Conservation (phyloP, 1,284 basidiomycete genomes). For the Tilletia walkeri region DNA sequence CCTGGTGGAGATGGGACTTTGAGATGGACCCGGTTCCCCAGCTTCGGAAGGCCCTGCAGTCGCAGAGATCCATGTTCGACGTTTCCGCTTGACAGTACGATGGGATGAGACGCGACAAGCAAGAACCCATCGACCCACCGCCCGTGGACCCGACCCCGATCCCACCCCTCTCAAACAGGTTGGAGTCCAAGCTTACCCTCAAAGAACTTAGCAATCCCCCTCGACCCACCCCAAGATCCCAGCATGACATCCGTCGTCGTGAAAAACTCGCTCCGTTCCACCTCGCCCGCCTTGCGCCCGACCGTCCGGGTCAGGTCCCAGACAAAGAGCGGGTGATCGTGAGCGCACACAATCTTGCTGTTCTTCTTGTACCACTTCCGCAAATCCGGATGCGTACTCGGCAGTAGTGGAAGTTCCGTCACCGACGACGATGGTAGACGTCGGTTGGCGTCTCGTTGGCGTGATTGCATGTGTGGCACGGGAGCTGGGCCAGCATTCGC, state of each 20-base stretch:
- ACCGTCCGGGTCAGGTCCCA: not conserved
- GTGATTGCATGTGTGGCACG: not conserved
- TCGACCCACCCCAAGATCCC: not conserved
- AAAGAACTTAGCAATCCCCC: not conserved
- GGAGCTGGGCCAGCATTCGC: constrained; percentile 2
- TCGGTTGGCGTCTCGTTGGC: not conserved
- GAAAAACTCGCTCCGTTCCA: constrained; percentile 1
- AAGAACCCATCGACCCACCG: too few species aligned
- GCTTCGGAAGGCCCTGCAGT: too few species aligned
- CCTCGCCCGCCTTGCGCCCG: constrained; percentile 1
- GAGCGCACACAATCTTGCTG: constrained; percentile 7
- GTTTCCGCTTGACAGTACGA: too few species aligned
- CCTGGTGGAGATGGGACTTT: too few species aligned
- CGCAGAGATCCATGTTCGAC: too few species aligned
- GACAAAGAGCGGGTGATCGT: constrained; percentile 5
- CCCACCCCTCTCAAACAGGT: too few species aligned
- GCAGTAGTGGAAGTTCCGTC: not conserved
- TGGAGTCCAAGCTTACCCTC: not conserved
- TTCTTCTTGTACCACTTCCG: constrained; percentile 17
- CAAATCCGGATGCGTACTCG: not conserved
- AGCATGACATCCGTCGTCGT: constrained; percentile 11
- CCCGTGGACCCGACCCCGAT: too few species aligned
- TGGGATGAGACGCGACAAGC: too few species aligned
- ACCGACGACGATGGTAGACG: not conserved
- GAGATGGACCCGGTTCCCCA: too few species aligned